Conservation (phyloP, 148 eudicot genomes). For the Fagopyrum homotropicum region DNA sequence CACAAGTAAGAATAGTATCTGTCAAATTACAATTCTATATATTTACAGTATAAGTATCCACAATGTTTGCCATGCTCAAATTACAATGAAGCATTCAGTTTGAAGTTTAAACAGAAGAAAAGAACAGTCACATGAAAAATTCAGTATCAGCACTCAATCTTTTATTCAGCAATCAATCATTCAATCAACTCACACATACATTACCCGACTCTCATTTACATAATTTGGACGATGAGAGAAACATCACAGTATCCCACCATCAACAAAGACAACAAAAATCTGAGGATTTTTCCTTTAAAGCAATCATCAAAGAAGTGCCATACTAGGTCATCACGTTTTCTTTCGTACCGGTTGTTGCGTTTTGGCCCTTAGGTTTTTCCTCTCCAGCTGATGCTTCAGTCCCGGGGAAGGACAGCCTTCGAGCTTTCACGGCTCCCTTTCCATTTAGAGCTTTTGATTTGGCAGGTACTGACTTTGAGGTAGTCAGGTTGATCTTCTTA, state of each 20-base stretch:
- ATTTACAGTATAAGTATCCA: conserved; percentile 7
- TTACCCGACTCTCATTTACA: conserved; percentile 4
- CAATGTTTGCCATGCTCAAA: conserved; percentile 7
- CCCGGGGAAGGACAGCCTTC: conserved; percentile 57
- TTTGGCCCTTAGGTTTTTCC: conserved; percentile 8
- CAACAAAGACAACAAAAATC: conserved; percentile 1
- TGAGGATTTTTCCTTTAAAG: background rate
- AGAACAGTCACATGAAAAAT: background rate
- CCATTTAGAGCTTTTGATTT: conserved; percentile 42
- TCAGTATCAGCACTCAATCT: background rate
- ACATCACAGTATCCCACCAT: background rate
- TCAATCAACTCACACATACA: background rate
- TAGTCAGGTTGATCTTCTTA: conserved; percentile 21
- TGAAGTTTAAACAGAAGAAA: background rate
- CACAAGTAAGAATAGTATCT: conserved; percentile 3
- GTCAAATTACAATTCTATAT: background rate
- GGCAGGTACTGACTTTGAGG: conserved; percentile 29
- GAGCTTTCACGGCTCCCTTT: conserved; percentile 34
- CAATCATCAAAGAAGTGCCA: background rate
- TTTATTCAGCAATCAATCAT: no score
- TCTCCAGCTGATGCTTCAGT: conserved; percentile 31
- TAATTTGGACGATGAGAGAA: background rate
- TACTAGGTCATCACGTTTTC: background rate
- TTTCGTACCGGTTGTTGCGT: background rate
- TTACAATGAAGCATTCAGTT: background rate